phyloP scores from a whole-genome alignment of 1,284 basidiomycete species.

The Phellopilus nigrolimitatus region DNA sequence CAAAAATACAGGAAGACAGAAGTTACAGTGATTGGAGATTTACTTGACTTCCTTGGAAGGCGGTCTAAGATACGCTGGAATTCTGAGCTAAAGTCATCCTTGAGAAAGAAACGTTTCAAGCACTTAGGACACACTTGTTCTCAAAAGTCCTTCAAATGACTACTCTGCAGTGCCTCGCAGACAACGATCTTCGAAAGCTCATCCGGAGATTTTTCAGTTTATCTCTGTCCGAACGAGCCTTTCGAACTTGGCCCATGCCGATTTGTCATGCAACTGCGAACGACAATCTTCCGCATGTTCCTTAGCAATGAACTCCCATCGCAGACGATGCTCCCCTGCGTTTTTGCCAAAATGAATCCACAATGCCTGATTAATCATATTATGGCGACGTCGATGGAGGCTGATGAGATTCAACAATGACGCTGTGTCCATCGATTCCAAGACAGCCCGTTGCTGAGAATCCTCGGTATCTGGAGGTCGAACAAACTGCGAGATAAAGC shows the following conservation, averaged over 20 bases:
- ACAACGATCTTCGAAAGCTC: neutral
- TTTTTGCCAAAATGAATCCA: conserved; percentile 4
- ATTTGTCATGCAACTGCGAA: conserved; percentile 7
- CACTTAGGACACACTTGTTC: conserved; percentile 14
- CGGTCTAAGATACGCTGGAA: conserved; percentile 4
- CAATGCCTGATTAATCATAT: neutral
- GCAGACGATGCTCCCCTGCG: neutral
- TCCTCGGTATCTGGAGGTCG: conserved; percentile 5
- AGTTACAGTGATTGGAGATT: neutral
- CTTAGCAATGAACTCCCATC: conserved; percentile 4
- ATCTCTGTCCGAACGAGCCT: neutral
- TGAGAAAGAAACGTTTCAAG: neutral
- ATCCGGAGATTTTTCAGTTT: neutral
- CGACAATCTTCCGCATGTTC: neutral
- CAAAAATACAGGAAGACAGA: no score
- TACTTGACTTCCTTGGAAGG: conserved; percentile 1
- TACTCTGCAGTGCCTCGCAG: neutral
- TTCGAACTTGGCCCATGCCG: conserved; percentile 2
- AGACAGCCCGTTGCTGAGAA: neutral
- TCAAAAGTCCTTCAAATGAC: neutral
- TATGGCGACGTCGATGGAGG: conserved; percentile 10
- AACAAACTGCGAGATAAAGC: conserved; percentile 12
- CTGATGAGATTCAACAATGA: conserved; percentile 9
- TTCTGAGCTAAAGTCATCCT: neutral
- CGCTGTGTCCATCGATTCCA: conserved; percentile 2